phyloP scores from a whole-genome alignment of 176 grass and related monocot species.

The Pontederia paniculata region DNA sequence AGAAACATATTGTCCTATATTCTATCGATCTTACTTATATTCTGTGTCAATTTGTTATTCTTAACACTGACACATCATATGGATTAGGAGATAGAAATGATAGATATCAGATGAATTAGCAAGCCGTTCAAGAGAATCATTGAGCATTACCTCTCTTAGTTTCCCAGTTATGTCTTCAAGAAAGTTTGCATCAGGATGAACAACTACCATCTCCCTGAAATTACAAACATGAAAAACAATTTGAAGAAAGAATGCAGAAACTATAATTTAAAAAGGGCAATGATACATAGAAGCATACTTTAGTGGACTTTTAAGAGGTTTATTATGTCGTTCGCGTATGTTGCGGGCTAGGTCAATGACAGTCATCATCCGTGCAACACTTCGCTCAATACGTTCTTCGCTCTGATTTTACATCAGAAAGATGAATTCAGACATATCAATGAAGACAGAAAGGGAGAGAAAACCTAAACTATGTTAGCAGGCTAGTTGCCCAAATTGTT shows the following conservation, averaged over 20 bases:
- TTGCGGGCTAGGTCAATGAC: conserved; percentile 95
- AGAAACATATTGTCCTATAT: no score
- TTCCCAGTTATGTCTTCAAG: conserved; percentile 94
- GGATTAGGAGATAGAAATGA: no score
- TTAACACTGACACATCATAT: no score
- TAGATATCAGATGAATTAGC: no score
- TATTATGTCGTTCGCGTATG: conserved; percentile 83
- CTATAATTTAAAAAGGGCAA: not conserved
- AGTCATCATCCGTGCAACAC: conserved; percentile 94
- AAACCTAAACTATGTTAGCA: not conserved
- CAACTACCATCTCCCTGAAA: conserved; percentile 88
- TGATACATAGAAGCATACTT: conserved; percentile 41
- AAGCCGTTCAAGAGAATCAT: not conserved
- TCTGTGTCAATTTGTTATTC: no score
- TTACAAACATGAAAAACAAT: conserved; percentile 19
- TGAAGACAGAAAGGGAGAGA: conserved; percentile 7
- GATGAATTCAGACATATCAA: conserved; percentile 10
- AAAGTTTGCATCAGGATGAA: conserved; percentile 83
- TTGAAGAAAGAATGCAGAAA: not conserved
- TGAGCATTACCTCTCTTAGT: conserved; percentile 65
- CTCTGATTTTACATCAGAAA: conserved; percentile 43
- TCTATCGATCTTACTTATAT: no score
- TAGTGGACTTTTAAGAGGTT: conserved; percentile 92
- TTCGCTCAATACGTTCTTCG: conserved; percentile 94
- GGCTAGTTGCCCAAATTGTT: no score